A percentile compares a stretch with the other conserved stretches of the same genome.
phyloP scores from a whole-genome alignment of 495 filamentous ascomycete genomes.

The Aspergillus indologenus region DNA sequence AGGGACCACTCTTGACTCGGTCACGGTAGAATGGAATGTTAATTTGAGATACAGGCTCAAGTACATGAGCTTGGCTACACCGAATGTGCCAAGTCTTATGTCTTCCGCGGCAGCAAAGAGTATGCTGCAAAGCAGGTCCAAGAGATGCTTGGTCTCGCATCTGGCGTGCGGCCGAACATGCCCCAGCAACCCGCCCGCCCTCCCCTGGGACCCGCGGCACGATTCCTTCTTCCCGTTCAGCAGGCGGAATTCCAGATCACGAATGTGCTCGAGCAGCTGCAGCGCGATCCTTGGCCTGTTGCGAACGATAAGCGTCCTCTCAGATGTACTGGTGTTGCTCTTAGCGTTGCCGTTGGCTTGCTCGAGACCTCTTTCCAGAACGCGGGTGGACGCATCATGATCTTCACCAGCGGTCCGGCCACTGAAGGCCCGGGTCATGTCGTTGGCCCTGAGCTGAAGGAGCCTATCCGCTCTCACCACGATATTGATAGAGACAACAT shows the following conservation, averaged over 20 bases:
- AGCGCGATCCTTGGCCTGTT: conserved; percentile 98
- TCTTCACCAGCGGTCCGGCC: conserved; percentile 91
- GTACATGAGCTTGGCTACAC: conserved; percentile 98
- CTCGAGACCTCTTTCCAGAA: conserved; percentile 95
- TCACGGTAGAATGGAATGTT: conserved; percentile 14
- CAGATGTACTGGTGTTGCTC: conserved; percentile 91
- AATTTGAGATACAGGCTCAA: conserved; percentile 63
- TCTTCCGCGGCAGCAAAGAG: conserved; percentile 97
- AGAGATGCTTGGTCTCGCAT: conserved; percentile 86
- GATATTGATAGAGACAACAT: conserved; percentile 99
- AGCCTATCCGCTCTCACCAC: conserved; percentile 97
- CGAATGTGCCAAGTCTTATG: conserved; percentile 98
- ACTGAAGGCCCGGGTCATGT: conserved; percentile 97
- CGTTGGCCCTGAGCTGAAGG: conserved; percentile 93
- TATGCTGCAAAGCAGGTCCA: conserved; percentile 96
- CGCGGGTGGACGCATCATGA: conserved; percentile 91
- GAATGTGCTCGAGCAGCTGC: conserved; percentile 91
- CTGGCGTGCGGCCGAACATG: conserved; percentile 72
- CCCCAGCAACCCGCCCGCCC: conserved; percentile 78
- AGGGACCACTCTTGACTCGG: conserved; percentile 21
- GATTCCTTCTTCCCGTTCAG: conserved; percentile 92
- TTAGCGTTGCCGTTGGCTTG: conserved; percentile 90
- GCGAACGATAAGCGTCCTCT: conserved; percentile 89
- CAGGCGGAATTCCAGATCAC: conserved; percentile 98
- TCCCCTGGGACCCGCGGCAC: conserved; percentile 74